Evolutionary conservation across 208 protist genomes (phyloP).

Genomic region (Balamuthia mandrillaris): DNA sequence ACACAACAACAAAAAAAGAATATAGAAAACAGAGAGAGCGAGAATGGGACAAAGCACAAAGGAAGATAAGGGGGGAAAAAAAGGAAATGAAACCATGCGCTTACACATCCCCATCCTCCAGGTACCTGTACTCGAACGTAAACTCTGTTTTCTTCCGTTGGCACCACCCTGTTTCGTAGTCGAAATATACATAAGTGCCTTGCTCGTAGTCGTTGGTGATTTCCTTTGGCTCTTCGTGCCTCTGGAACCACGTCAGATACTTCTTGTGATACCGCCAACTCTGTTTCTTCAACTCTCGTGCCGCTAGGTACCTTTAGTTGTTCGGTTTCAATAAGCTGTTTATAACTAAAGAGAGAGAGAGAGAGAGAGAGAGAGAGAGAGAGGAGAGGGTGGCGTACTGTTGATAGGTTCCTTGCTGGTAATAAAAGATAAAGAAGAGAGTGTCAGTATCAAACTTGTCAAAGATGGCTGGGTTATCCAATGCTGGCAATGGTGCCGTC

Average conservation of each 20-base stretch:
- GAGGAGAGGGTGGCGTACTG: slow-evolving; percentile 71
- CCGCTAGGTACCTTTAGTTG: slow-evolving; percentile 83
- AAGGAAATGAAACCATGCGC: no score
- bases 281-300: slow-evolving; percentile 93
- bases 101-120: slow-evolving; percentile 89
- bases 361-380: background rate
- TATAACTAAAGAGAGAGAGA: background rate
- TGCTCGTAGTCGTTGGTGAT: slow-evolving; percentile 78
- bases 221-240: slow-evolving; percentile 88
- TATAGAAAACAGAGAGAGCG: no score
- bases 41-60: no score
- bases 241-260: slow-evolving; percentile 95
- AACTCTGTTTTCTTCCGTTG: slow-evolving; percentile 93
- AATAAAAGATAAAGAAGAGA: slow-evolving; percentile 99
- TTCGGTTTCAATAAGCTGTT: no score
- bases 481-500: slow-evolving; percentile 10
- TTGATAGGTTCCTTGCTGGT: slow-evolving; percentile 96
- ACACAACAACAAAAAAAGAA: no score
- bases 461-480: slow-evolving; percentile 85
- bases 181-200: slow-evolving; percentile 96
- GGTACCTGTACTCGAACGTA: slow-evolving; percentile 93
- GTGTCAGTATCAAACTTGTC: slow-evolving; percentile 94
- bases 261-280: slow-evolving; percentile 93
- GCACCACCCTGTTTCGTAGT: slow-evolving; percentile 94
- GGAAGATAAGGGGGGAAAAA: no score